Evolutionary conservation across 2,329 filamentous ascomycete species (phyloP).

Genomic region (Pseudogymnoascus sp.): DNA sequence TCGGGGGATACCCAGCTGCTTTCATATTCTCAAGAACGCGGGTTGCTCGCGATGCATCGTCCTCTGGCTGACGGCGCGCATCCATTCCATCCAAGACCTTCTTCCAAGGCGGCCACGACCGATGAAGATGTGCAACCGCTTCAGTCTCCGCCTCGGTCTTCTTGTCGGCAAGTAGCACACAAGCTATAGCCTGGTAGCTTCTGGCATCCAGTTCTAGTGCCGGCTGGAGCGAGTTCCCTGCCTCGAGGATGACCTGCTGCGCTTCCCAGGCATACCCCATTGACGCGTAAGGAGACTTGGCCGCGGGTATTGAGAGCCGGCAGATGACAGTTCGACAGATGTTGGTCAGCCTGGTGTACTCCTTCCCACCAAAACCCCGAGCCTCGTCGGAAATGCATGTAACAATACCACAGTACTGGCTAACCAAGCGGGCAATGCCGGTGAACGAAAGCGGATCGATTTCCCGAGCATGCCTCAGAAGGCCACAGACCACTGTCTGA

Average conservation of each 20-base stretch:
- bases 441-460: background rate
- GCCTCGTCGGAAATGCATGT: background rate
- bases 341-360: constrained; percentile 21
- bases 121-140: constrained; percentile 41
- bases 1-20: constrained; percentile 46
- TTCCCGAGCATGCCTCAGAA: constrained; percentile 25
- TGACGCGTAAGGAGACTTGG: constrained; percentile 30
- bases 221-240: constrained; percentile 43
- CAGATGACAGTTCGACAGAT: constrained; percentile 38
- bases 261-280: constrained; percentile 51
- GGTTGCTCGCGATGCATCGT: constrained; percentile 48
- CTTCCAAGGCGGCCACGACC: constrained; percentile 56
- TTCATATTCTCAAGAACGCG: constrained; percentile 48
- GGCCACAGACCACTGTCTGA: constrained; percentile 17
- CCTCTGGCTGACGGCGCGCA: constrained; percentile 43
- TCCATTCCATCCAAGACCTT: constrained; percentile 53
- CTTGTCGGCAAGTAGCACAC: constrained; percentile 46
- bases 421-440: background rate
- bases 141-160: constrained; percentile 47
- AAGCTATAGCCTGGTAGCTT: constrained; percentile 49
- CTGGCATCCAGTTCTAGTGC: constrained; percentile 44
- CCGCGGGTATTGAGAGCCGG: constrained; percentile 33
- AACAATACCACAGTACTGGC: background rate
- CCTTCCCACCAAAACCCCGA: background rate
- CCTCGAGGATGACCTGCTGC: constrained; percentile 46